Evolutionary conservation across 345 rosid genomes (phyloP).

Genomic region (Populus davidiana): DNA sequence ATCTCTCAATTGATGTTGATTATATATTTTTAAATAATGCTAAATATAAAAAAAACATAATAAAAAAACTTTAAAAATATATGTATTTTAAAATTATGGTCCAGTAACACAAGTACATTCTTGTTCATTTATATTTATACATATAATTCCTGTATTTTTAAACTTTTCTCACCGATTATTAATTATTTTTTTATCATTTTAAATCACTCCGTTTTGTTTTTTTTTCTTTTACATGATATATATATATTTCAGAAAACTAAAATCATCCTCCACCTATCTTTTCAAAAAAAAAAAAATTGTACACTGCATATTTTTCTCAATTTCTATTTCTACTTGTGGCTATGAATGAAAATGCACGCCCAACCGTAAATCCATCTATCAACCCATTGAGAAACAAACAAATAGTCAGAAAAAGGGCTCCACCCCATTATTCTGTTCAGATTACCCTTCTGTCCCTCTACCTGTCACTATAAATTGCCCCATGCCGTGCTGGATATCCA

Average conservation of each 20-base stretch:
- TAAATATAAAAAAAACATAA: too few relatives aligned
- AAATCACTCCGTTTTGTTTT: too few relatives aligned
- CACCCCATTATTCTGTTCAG: background rate
- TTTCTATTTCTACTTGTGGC: background rate
- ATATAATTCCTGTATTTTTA: too few relatives aligned
- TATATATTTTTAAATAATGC: too few relatives aligned
- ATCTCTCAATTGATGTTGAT: too few relatives aligned
- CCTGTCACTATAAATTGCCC: background rate
- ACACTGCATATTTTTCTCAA: background rate
- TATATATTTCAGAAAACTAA: background rate
- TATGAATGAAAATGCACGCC: background rate
- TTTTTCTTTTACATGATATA: too few relatives aligned
- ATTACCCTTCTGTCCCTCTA: background rate
- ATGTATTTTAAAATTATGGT: too few relatives aligned
- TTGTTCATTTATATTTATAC: too few relatives aligned
- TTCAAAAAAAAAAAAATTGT: background rate
- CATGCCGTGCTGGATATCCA: conserved; percentile 5
- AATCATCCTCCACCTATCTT: background rate
- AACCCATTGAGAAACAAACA: background rate
- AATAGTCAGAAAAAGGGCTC: background rate
- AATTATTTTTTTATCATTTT: too few relatives aligned
- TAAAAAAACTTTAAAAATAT: too few relatives aligned
- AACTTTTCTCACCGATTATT: too few relatives aligned
- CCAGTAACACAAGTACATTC: too few relatives aligned
- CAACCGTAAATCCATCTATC: background rate